Evolutionary conservation across 768 basidiomycete species (phyloP).

Genomic region (Lactifluus rugatus): DNA sequence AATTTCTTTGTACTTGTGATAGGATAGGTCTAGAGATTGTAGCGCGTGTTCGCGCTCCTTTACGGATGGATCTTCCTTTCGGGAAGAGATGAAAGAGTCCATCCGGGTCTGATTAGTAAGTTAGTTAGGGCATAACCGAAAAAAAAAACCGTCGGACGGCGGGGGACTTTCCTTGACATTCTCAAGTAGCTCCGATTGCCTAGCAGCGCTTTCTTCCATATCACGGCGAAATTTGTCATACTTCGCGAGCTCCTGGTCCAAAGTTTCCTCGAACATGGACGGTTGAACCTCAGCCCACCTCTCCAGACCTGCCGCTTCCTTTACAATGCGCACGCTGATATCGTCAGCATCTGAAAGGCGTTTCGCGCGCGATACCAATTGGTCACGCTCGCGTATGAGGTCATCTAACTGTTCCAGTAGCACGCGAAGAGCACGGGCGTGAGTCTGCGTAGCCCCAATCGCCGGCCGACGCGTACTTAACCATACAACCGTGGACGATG

Average conservation of each 20-base stretch:
- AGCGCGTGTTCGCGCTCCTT: slow-evolving; percentile 76
- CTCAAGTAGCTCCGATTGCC: slow-evolving; percentile 56
- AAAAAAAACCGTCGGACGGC: neutral
- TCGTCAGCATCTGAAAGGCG: slow-evolving; percentile 60
- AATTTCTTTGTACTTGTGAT: slow-evolving; percentile 83
- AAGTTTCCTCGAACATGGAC: slow-evolving; percentile 79
- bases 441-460: slow-evolving; percentile 36
- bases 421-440: slow-evolving; percentile 61
- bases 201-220: slow-evolving; percentile 46
- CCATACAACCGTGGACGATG: slow-evolving; percentile 38
- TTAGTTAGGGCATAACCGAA: neutral
- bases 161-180: slow-evolving; percentile 51
- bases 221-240: slow-evolving; percentile 56
- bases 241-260: slow-evolving; percentile 70
- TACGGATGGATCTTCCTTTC: slow-evolving; percentile 66
- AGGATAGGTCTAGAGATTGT: slow-evolving; percentile 74
- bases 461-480: neutral
- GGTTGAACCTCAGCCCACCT: slow-evolving; percentile 63
- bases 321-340: slow-evolving; percentile 57
- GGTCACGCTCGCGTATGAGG: slow-evolving; percentile 47
- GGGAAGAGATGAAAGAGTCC: slow-evolving; percentile 60
- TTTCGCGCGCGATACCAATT: slow-evolving; percentile 56
- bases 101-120: slow-evolving; percentile 46
- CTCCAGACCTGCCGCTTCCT: slow-evolving; percentile 56
- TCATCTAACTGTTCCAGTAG: slow-evolving; percentile 76